A percentile compares a stretch with the other conserved stretches of the same genome.
Conservation (phyloP, 192 early-diverging fungal species). For the Fimicolochytrium jonesii region DNA sequence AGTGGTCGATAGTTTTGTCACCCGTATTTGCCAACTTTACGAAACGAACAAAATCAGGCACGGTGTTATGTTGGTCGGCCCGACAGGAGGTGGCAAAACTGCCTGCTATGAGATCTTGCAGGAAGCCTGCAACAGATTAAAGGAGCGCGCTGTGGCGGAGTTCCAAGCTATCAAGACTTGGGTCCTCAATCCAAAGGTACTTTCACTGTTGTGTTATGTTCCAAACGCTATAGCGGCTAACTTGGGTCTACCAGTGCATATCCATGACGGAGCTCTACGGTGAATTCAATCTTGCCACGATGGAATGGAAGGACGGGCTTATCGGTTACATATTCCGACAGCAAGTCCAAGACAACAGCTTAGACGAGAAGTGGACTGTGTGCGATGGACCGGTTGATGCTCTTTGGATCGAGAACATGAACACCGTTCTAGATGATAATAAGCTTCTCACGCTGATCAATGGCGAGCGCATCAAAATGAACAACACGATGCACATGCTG, state of each 20-base stretch:
- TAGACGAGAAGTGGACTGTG: slow-evolving; percentile 62
- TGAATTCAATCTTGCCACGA: slow-evolving; percentile 58
- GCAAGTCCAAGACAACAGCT: slow-evolving; percentile 50
- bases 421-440: slow-evolving; percentile 63
- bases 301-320: slow-evolving; percentile 64
- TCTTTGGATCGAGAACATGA: slow-evolving; percentile 64
- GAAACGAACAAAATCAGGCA: slow-evolving; percentile 58
- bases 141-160: slow-evolving; percentile 33
- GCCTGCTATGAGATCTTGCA: slow-evolving; percentile 52
- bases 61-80: slow-evolving; percentile 62
- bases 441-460: slow-evolving; percentile 61
- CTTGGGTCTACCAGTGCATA: slow-evolving; percentile 50
- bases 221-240: no score
- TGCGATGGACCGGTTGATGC: slow-evolving; percentile 61
- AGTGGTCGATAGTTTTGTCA: slow-evolving; percentile 46
- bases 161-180: slow-evolving; percentile 51
- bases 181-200: slow-evolving; percentile 62
- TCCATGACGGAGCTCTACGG: slow-evolving; percentile 60
- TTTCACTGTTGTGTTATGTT: neutral
- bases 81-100: slow-evolving; percentile 62
- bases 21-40: slow-evolving; percentile 51
- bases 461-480: slow-evolving; percentile 62
- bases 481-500: slow-evolving; percentile 57
- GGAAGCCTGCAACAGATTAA: slow-evolving; percentile 39
- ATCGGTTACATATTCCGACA: slow-evolving; percentile 50